Evolutionary conservation across 2,329 filamentous ascomycete genomes (phyloP).

Genomic region (Colletotrichum tropicicola): DNA sequence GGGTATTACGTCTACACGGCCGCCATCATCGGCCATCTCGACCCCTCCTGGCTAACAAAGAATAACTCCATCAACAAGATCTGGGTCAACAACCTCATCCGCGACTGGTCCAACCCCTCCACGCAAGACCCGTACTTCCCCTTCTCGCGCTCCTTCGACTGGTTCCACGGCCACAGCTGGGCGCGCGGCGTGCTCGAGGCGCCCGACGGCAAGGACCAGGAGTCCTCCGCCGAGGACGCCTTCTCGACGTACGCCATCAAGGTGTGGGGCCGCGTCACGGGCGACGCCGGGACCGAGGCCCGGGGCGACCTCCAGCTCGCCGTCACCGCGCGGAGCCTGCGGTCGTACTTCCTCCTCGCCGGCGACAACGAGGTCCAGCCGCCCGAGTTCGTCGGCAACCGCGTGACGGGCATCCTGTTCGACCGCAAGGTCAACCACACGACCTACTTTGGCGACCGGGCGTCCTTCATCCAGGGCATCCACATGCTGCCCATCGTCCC

Average conservation of each 20-base stretch:
- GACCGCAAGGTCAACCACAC: conserved; percentile 89
- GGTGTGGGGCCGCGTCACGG: conserved; percentile 80
- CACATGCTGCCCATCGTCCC: conserved; percentile 78
- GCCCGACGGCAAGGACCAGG: conserved; percentile 74
- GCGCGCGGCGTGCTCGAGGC: conserved; percentile 75
- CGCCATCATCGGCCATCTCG: conserved; percentile 77
- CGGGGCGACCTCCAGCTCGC: conserved; percentile 79
- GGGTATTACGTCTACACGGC: conserved; percentile 85
- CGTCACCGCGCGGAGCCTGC: conserved; percentile 72
- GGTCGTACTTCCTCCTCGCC: conserved; percentile 78
- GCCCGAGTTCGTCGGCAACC: conserved; percentile 67
- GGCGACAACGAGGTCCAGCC: conserved; percentile 72
- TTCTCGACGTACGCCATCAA: conserved; percentile 83
- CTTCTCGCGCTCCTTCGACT: conserved; percentile 80
- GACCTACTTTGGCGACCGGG: conserved; percentile 75
- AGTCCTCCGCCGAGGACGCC: conserved; percentile 83
- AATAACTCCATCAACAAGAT: conserved; percentile 60
- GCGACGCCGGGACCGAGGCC: conserved; percentile 77
- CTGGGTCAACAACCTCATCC: conserved; percentile 80
- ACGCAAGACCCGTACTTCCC: conserved; percentile 74
- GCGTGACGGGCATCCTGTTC: conserved; percentile 64
- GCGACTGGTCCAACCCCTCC: conserved; percentile 77
- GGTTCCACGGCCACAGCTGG: conserved; percentile 87
- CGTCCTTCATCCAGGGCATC: conserved; percentile 68
- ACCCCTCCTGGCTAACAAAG: conserved; percentile 70